phyloP scores from a whole-genome alignment of 139 green algal genomes.

The Chlamydomonas incerta region DNA sequence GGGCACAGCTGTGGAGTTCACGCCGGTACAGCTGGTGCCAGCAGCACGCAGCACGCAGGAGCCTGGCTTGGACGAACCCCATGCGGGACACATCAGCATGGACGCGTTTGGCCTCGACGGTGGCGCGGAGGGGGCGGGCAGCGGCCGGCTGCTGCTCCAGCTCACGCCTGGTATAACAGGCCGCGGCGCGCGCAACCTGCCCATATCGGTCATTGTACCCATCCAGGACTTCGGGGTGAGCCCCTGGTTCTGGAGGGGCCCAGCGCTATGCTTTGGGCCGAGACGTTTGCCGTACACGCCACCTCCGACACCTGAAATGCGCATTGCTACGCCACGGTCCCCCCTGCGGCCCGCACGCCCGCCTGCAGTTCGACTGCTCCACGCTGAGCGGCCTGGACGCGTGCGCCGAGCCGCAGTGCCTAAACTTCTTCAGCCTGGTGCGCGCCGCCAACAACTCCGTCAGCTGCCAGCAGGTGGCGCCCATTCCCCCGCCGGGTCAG shows the following conservation, averaged over 20 bases:
- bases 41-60: no score
- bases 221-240: background rate
- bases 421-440: conserved; percentile 5
- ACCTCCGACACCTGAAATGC: background rate
- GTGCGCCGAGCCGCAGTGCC: conserved; percentile 36
- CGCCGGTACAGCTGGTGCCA: no score
- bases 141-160: background rate
- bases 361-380: conserved; percentile 25
- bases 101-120: no score
- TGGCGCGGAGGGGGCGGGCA: no score
- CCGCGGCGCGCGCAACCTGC: background rate
- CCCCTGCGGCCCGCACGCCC: background rate
- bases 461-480: conserved; percentile 7
- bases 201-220: background rate
- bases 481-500: background rate
- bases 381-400: conserved; percentile 19
- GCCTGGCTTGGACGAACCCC: no score
- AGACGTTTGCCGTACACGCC: background rate
- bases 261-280: no score
- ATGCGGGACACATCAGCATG: no score
- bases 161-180: background rate
- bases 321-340: no score
- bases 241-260: no score
- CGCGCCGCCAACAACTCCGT: background rate
- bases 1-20: no score